Percentiles rank a stretch among this genome's conserved stretches.
Conservation (phyloP, 768 basidiomycete genomes). For the Kwoniella shandongensis region DNA sequence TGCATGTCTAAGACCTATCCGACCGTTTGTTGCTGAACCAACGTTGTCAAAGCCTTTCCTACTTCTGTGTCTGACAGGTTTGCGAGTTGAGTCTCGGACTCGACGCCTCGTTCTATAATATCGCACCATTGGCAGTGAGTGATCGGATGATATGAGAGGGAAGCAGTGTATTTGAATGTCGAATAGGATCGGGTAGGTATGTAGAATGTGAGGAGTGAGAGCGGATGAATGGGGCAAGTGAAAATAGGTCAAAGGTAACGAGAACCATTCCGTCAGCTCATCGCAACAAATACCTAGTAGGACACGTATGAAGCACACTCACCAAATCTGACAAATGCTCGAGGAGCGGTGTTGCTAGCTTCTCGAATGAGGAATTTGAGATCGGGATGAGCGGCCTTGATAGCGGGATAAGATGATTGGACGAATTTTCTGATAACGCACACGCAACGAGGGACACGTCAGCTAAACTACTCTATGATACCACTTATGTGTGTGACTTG, state of each 20-base stretch:
- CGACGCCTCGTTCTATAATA: slow-evolving; percentile 50
- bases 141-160: no score
- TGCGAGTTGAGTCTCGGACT: slow-evolving; percentile 42
- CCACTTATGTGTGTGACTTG: no score
- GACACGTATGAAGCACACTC: slow-evolving; percentile 11
- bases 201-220: no score
- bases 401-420: slow-evolving; percentile 43
- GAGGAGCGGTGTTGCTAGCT: slow-evolving; percentile 49
- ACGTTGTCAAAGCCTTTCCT: slow-evolving; percentile 32
- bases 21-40: slow-evolving; percentile 37
- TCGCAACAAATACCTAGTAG: neutral
- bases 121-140: no score
- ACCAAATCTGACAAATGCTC: slow-evolving; percentile 53
- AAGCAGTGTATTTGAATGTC: no score
- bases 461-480: no score
- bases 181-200: no score
- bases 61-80: slow-evolving; percentile 51
- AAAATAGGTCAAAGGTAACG: no score
- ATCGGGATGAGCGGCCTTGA: slow-evolving; percentile 53
- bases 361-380: slow-evolving; percentile 53
- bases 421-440: slow-evolving; percentile 50
- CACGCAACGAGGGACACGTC: no score
- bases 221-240: no score
- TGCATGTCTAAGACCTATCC: slow-evolving; percentile 3
- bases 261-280: no score